A percentile compares a stretch with the other conserved stretches of the same genome.
phyloP scores from a whole-genome alignment of 192 early-diverging fungal species.

The Chytriomyces sp. region DNA sequence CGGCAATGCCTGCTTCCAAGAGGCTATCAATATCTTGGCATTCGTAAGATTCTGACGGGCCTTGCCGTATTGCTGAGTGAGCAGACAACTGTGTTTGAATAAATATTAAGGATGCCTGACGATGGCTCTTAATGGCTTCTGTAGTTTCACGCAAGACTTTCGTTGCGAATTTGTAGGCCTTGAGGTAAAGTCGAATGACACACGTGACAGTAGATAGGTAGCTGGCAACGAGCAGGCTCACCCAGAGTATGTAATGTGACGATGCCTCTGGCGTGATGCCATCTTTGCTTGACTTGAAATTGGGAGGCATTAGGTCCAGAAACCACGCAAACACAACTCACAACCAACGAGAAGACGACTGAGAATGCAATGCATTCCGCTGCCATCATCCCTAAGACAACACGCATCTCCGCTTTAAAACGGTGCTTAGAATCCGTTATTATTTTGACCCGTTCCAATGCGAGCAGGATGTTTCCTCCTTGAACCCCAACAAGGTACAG shows the following conservation, averaged over 20 bases:
- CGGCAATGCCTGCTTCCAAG: too few species aligned
- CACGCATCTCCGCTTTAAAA: neutral
- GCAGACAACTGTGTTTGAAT: too few species aligned
- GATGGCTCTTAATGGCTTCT: neutral
- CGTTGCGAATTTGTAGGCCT: slow-evolving; percentile 5
- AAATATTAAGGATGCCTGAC: neutral
- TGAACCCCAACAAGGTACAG: neutral
- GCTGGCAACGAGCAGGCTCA: neutral
- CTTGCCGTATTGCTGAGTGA: too few species aligned
- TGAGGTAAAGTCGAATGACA: neutral
- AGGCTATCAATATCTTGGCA: neutral
- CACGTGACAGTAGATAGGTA: neutral
- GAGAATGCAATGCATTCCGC: neutral
- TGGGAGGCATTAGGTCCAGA: neutral
- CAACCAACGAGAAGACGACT: neutral
- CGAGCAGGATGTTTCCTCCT: neutral
- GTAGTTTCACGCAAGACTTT: neutral
- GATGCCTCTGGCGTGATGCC: neutral
- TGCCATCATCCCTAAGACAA: neutral
- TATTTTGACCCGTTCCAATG: neutral
- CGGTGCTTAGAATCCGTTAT: neutral
- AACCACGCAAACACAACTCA: neutral
- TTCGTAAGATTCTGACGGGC: too few species aligned
- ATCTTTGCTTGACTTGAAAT: neutral
- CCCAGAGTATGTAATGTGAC: neutral